Conservation (phyloP, 2,329 filamentous ascomycete genomes). For the Colletotrichum gigasporum region DNA sequence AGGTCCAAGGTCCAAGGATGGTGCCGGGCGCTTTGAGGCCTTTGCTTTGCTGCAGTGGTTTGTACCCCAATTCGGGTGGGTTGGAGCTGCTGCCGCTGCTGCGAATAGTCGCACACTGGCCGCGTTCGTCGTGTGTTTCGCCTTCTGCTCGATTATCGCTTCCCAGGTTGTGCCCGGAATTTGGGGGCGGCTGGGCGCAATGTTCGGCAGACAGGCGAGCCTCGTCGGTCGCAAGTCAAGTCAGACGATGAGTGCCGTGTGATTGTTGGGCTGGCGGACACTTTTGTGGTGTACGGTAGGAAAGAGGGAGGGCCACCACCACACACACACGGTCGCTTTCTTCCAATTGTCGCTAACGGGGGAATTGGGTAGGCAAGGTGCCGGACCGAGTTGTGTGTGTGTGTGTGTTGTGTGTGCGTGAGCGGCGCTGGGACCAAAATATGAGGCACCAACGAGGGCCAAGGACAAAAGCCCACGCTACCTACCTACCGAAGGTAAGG, state of each 20-base stretch:
- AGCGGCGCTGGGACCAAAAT: slow-evolving; percentile 10
- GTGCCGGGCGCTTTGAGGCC: slow-evolving; percentile 1
- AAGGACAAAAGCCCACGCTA: not conserved
- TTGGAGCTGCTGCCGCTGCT: no score
- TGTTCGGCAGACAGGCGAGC: not conserved
- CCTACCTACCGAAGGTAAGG: not conserved
- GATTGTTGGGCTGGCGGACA: not conserved
- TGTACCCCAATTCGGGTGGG: no score
- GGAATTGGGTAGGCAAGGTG: not conserved
- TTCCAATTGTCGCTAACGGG: no score
- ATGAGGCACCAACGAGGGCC: slow-evolving; percentile 18
- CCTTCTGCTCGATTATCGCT: not conserved
- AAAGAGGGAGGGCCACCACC: not conserved
- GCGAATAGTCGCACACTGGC: slow-evolving; percentile 22
- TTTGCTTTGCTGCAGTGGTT: slow-evolving; percentile 10
- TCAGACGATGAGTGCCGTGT: slow-evolving; percentile 7
- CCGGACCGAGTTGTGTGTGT: not conserved
- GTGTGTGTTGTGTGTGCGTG: not conserved
- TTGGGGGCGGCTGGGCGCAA: not conserved
- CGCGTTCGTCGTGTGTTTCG: slow-evolving; percentile 24
- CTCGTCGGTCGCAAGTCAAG: not conserved
- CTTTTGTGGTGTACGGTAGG: not conserved
- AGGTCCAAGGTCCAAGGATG: slow-evolving; percentile 5
- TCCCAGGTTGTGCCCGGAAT: not conserved
- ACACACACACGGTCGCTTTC: no score